These are phyloP conservation scores for Termitomyces eurrhizus DNA, from an alignment of 768 basidiomycete genomes.

Conservation along the genomic window DNA sequence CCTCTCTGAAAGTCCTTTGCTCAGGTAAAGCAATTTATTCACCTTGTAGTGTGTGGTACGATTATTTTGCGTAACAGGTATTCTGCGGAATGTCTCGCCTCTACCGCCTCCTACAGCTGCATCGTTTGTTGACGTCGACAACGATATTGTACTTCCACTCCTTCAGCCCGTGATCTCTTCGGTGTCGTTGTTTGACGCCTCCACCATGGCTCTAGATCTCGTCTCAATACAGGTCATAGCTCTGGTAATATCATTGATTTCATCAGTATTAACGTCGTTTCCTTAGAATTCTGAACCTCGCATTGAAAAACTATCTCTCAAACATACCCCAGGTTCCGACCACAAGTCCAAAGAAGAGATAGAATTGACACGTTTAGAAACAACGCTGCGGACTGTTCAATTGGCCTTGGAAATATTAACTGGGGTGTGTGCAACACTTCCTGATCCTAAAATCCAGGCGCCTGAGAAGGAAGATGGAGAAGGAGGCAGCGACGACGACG, in stretches of 20 bases:
- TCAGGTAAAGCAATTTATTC: slow-evolving; percentile 45
- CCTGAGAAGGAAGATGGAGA: slow-evolving; percentile 33
- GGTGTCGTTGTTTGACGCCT: slow-evolving; percentile 48
- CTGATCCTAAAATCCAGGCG: slow-evolving; percentile 57
- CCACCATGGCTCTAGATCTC: slow-evolving; percentile 48
- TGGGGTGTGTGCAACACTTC: slow-evolving; percentile 81
- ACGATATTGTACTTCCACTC: slow-evolving; percentile 66
- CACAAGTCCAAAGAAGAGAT: slow-evolving; percentile 66
- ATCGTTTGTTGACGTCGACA: slow-evolving; percentile 65
- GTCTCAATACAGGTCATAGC: slow-evolving; percentile 45
- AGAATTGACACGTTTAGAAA: slow-evolving; percentile 72
- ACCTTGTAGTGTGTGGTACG: not conserved
- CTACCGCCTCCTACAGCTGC: slow-evolving; percentile 63
- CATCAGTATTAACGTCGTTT: not conserved
- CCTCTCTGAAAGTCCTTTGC: slow-evolving; percentile 61
- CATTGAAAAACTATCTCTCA: slow-evolving; percentile 55
- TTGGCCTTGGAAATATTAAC: slow-evolving; percentile 88
- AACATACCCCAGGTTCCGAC: slow-evolving; percentile 70
- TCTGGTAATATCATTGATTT: not conserved
- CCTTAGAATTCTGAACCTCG: slow-evolving; percentile 44
- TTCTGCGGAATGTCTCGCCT: slow-evolving; percentile 73
- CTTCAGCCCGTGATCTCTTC: slow-evolving; percentile 64
- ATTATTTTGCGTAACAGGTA: slow-evolving; percentile 41
- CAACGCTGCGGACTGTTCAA: slow-evolving; percentile 66
- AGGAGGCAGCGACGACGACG: slow-evolving; percentile 28